Base-by-base conservation (phyloP, 495 filamentous ascomycete species). In the Penicillium malachiteum region DNA sequence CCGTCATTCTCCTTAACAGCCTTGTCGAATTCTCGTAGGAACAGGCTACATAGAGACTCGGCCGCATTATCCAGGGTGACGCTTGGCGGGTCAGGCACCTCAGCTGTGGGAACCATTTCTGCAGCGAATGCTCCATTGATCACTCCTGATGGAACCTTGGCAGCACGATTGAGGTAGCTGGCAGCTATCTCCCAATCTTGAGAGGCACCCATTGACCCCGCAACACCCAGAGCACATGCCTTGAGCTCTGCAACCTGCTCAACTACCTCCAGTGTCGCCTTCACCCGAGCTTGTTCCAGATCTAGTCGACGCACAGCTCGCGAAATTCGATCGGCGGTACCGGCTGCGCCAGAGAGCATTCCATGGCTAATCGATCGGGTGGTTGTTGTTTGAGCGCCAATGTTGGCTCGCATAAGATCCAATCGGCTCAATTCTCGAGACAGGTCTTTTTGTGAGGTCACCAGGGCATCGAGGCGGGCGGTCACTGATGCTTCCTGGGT, bases 101-200 rank as follows among this genome's bases (percentile, higher is more conserved):
- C 94, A 2, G 95, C 91, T 6, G 88, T 97, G 1, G 94, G 93
- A 13, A 98, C 95, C 70, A 96, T 92, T 55, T 88, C 84, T 37
- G 91, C 90, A 1, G 94, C 94, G 65, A 97, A 98, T n/a, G 83
- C 81, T 2, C 95, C 89, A 50, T 87, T 77, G 42, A 92, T 77
- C 56, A 97, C 92, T 0, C 87, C 79, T 14, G 81, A 72, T 1
- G 94, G 92, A 39, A 98, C 87, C 58, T 87, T 83, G 40, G 83
- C 81, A 5, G 95, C 91, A 10, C 94, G 86, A 48, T 86, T 83
- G 40, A 97, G 79, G 69, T 96, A 97, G 34, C 81, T 87, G 38
- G 94, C 94, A 4, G 94, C 94, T 1, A 87, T 93, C 74, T 98
- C 94, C 95, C 95, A 98, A 72, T 97, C 95, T 71, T 98, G 94